These are phyloP conservation scores for Alopecurus myosuroides DNA, from an alignment of 176 grass and related monocot genomes.

Conservation along the genomic window DNA sequence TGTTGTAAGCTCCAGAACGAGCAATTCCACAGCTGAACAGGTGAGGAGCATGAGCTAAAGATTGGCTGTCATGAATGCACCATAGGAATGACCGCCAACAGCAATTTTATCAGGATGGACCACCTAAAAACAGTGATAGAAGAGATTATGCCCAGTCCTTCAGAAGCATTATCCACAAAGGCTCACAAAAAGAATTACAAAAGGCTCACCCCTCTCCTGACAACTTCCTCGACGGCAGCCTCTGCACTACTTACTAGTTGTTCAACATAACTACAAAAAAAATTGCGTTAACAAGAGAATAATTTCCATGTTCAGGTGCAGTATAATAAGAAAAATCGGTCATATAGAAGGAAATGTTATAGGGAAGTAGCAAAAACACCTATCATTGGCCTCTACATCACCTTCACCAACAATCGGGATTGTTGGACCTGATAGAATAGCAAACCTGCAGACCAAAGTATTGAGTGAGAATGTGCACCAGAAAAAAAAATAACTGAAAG, in stretches of 20 bases:
- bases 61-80: constrained; percentile 99
- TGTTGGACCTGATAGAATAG: constrained; percentile 88
- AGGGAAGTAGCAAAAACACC: constrained; percentile 38
- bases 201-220: constrained; percentile 77
- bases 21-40: constrained; percentile 89
- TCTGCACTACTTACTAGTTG: constrained; percentile 92
- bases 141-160: not conserved
- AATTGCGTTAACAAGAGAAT: constrained; percentile 17
- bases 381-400: constrained; percentile 95
- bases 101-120: constrained; percentile 89
- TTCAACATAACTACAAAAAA: constrained; percentile 75
- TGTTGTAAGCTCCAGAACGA: constrained; percentile 99
- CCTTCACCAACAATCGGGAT: constrained; percentile 98
- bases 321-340: not conserved
- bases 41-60: constrained; percentile 99
- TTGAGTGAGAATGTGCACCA: constrained; percentile 8
- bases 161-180: not conserved
- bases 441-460: constrained; percentile 55
- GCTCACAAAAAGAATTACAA: not conserved
- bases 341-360: constrained; percentile 24
- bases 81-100: constrained; percentile 98
- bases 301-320: constrained; percentile 1
- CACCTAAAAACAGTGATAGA: constrained; percentile 53
- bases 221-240: constrained; percentile 88
- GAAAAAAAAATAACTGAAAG: constrained; percentile 8